Evolutionary conservation across 2,329 filamentous ascomycete species (phyloP).

Genomic region (Paracorniculantispora psalliotae): DNA sequence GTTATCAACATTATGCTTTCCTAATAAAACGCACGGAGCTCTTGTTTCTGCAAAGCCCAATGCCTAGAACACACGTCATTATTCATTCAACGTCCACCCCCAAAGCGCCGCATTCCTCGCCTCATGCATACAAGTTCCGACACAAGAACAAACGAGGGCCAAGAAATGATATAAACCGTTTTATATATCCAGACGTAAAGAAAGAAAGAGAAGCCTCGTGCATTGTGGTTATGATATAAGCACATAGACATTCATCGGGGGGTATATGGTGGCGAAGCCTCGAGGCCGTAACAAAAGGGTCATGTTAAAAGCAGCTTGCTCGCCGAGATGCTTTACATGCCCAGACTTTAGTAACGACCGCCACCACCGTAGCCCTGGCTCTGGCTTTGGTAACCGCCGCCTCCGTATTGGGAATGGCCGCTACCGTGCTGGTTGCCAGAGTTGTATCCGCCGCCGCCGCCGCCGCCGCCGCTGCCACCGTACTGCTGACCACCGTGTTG

Average conservation of each 20-base stretch:
- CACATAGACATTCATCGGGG: background rate
- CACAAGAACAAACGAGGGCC: background rate
- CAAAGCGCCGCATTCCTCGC: slow-evolving; percentile 6
- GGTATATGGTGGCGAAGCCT: background rate
- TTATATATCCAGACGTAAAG: slow-evolving; percentile 1
- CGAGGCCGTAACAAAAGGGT: background rate
- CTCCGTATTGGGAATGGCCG: slow-evolving; percentile 6
- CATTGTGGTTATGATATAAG: background rate
- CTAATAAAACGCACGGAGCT: background rate
- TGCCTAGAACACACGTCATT: slow-evolving; percentile 8
- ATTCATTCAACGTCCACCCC: slow-evolving; percentile 6
- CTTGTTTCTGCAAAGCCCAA: background rate
- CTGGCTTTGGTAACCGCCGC: slow-evolving; percentile 9
- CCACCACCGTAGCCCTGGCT: slow-evolving; percentile 6
- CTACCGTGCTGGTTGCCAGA: slow-evolving; percentile 8
- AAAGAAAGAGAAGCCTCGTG: background rate
- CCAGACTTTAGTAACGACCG: background rate
- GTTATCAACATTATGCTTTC: background rate
- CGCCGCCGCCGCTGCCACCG: background rate
- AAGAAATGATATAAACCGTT: background rate
- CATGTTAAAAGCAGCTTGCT: background rate
- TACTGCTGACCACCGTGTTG: slow-evolving; percentile 2
- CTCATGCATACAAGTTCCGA: background rate
- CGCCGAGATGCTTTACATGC: background rate
- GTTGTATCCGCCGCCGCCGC: slow-evolving; percentile 1